These are phyloP conservation scores for Solanum pinnatisectum DNA, from an alignment of 257 asterid genomes.

Conservation along the genomic window DNA sequence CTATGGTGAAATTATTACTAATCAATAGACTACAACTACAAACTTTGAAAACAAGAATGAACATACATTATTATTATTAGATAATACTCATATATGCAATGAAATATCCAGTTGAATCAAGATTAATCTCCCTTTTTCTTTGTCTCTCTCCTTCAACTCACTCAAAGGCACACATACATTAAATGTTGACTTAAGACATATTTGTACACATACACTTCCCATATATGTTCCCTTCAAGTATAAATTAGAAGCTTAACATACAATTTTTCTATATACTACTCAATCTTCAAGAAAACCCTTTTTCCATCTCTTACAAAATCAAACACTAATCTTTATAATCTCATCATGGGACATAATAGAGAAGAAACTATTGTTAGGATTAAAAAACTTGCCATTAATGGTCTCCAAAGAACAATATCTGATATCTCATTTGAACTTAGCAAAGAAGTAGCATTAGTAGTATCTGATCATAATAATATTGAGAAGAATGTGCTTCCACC, in stretches of 20 bases:
- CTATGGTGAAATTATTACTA: background rate
- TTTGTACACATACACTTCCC: conserved; percentile 15
- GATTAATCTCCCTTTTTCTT: background rate
- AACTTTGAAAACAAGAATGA: background rate
- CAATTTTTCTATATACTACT: background rate
- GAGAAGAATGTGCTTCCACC: conserved; percentile 20
- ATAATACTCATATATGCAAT: background rate
- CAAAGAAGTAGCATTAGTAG: background rate
- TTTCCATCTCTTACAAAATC: background rate
- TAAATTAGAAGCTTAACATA: conserved; percentile 14
- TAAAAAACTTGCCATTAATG: conserved; percentile 28
- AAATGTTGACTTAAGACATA: background rate
- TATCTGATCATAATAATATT: background rate
- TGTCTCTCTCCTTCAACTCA: background rate
- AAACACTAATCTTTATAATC: background rate
- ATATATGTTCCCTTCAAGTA: conserved; percentile 7
- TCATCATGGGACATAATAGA: background rate
- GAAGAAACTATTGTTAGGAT: too few relatives aligned
- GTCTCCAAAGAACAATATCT: conserved; percentile 59
- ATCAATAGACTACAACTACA: background rate
- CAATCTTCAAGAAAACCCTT: background rate
- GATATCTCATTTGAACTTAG: conserved; percentile 61
- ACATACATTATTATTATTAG: background rate
- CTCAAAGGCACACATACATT: conserved; percentile 6
- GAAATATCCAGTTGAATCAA: conserved; percentile 18